Base-by-base conservation (phyloP, 768 basidiomycete species). In the Leccinellum rugosiceps region DNA sequence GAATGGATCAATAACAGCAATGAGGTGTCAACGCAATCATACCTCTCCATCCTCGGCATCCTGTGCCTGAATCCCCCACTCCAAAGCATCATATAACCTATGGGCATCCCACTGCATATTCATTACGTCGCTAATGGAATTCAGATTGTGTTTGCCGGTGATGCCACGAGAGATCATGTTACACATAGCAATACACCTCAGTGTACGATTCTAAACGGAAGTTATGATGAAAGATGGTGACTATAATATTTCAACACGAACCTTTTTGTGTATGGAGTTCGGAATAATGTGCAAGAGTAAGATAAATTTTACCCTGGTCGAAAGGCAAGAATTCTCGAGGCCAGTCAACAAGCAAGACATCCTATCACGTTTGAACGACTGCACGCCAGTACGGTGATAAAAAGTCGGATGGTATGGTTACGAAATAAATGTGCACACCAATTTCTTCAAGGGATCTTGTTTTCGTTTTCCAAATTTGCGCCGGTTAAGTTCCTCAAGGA, bases 61-160 rank as follows among this genome's bases (percentile, higher is more conserved):
- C 7, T 25, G 31, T 41, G 56, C 52, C 11, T 57, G 45, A 8
- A 57, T 57, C 41, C 56, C 52, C 52, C 56, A 54, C 17, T 1
- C 1, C 31, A 58, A 31, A 0, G n/a, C 1, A 34, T 50, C 19
- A 7, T 58, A 45, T 1, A n/a, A 17, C 6, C 1, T 7, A 43
- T 30, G 47, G 44, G 31, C 38, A 28, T 50, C 0, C 0, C n/a
- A 7, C 19, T 56, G 0, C 57, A 58, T 56, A 28, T 50, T 50
- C 53, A 56, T 49, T 9, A 10, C 55, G 52, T 56, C 44, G 6
- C 50, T 17, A 3, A 45, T 53, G 30, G 3, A 7, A 26, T 44
- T 44, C 50, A 56, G n/a, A 56, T 44, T 15, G n/a, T n/a, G n/a
- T n/a, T n/a, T n/a, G n/a, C n/a, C n/a, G n/a, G n/a, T n/a, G n/a